Evolutionary conservation across 805 yeast genomes (phyloP), one percentile per base, ranked within the genome.

Genomic region (Metschnikowia rubicola): DNA sequence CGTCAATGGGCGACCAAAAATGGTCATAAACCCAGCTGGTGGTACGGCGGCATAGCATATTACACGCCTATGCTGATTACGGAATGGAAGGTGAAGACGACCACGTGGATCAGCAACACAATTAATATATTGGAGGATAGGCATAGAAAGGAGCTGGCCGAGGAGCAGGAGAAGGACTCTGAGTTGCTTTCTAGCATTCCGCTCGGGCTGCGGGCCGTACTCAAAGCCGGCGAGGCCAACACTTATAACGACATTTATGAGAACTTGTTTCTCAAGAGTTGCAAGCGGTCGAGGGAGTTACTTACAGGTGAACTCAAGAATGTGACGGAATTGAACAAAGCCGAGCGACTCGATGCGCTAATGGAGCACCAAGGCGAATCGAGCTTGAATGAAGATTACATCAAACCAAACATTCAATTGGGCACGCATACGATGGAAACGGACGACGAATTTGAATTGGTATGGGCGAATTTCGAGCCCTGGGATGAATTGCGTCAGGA

Each of bases 41-140:
- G 90, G 90, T 81, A 77, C 61, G 91, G 91, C 0, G 88, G 88
- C 4, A 63, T 70, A 51, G 74, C 75, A 35, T 77, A 74, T 60
- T 73, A 67, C 46, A 69, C 65, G 37, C 86, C 89, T 3, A 77
- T 83, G 80, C 53, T 59, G 45, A 54, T 68, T 51, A 55, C 65
- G 39, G 62, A 67, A 6, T 73, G 75, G 68, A 57, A 61, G 15
- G 48, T 54, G 39, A 53, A 72, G 42, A 59, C 62, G 10, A 54
- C 53, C 12, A 33, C 38, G 21, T 52, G 55, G 58, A 35, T 57
- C 31, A 30, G 35, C 34, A 59, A 53, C 49, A 46, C 52, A 8
- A 52, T 45, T 35, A 48, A 52, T 19, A 43, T 40, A 3, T 32
- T 54, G 35, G 56, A 58, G 28, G 33, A 43, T 11, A 47, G 46